These are phyloP conservation scores for Danielozyma ontarioensis DNA, from an alignment of 805 yeast species.

Conservation along the genomic window DNA sequence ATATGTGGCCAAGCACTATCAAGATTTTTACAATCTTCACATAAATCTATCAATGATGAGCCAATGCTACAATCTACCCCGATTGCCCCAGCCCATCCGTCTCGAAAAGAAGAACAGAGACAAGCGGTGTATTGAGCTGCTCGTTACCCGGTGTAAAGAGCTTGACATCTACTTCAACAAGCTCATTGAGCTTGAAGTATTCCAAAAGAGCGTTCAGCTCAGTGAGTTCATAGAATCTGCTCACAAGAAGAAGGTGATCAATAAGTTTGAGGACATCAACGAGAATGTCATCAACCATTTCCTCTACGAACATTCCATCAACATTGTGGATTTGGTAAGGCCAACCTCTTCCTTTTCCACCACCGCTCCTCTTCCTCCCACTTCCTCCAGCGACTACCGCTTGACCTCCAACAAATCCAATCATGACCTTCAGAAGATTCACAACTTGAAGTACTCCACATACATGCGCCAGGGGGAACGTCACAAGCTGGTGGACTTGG, in stretches of 20 bases:
- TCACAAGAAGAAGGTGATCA: not conserved
- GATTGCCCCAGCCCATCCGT: constrained; percentile 26
- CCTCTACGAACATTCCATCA: constrained; percentile 1
- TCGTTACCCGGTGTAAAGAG: constrained; percentile 17
- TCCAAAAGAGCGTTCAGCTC: constrained; percentile 3
- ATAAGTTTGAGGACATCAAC: not conserved
- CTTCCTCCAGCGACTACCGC: constrained; percentile 1
- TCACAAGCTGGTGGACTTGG: too few relatives aligned
- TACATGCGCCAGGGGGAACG: constrained; percentile 8
- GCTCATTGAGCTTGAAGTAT: constrained; percentile 8
- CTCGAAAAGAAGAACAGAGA: constrained; percentile 5
- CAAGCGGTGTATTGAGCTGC: constrained; percentile 8
- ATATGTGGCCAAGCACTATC: constrained; percentile 27
- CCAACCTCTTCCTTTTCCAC: constrained; percentile 10
- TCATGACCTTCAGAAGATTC: not conserved
- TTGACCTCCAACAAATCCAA: constrained; percentile 3
- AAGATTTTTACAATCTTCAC: constrained; percentile 34
- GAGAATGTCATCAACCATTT: constrained; percentile 7
- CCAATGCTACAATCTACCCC: constrained; percentile 15
- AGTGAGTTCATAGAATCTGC: constrained; percentile 4
- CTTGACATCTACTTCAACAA: constrained; percentile 21
- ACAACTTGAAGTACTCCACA: constrained; percentile 10
- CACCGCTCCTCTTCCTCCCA: constrained; percentile 19
- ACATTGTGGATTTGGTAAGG: constrained; percentile 2
- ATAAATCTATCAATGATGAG: constrained; percentile 5